A percentile compares a stretch with the other conserved stretches of the same genome.
Conservation (phyloP, 129 eudicot species). For the Centrapalus pauciflorus region DNA sequence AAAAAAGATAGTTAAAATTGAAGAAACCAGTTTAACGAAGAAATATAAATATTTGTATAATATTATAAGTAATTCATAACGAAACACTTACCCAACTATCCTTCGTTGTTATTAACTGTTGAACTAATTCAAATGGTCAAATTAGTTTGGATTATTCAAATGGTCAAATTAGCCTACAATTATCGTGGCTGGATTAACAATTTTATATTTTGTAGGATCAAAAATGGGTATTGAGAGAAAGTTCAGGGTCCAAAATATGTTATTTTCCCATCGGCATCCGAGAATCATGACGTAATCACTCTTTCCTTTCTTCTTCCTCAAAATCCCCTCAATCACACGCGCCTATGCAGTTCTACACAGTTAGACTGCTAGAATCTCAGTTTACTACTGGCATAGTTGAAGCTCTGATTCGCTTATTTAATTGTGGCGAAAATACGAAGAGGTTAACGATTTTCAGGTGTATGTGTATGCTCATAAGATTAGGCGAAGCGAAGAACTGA, state of each 20-base stretch:
- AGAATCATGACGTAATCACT: conserved; percentile 4
- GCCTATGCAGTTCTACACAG: background rate
- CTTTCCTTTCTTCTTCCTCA: background rate
- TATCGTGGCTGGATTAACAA: too few relatives aligned
- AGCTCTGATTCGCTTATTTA: background rate
- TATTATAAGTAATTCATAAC: too few relatives aligned
- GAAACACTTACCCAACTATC: too few relatives aligned
- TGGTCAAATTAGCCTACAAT: too few relatives aligned
- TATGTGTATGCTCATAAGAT: background rate
- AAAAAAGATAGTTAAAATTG: too few relatives aligned
- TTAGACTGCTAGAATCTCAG: conserved; percentile 4
- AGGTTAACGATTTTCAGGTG: too few relatives aligned
- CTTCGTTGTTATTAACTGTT: too few relatives aligned
- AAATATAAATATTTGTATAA: too few relatives aligned
- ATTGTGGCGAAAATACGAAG: too few relatives aligned
- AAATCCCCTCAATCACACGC: background rate
- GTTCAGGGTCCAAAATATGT: conserved; percentile 1
- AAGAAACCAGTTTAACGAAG: too few relatives aligned
- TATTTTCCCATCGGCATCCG: background rate
- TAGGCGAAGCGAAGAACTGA: background rate
- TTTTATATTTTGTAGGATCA: background rate
- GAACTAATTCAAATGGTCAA: too few relatives aligned
- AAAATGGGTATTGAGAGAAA: background rate
- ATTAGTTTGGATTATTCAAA: too few relatives aligned
- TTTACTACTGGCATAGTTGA: conserved; percentile 7